phyloP scores from a whole-genome alignment of 371 early-diverging fungal genomes.

The Mortierella sp. region DNA sequence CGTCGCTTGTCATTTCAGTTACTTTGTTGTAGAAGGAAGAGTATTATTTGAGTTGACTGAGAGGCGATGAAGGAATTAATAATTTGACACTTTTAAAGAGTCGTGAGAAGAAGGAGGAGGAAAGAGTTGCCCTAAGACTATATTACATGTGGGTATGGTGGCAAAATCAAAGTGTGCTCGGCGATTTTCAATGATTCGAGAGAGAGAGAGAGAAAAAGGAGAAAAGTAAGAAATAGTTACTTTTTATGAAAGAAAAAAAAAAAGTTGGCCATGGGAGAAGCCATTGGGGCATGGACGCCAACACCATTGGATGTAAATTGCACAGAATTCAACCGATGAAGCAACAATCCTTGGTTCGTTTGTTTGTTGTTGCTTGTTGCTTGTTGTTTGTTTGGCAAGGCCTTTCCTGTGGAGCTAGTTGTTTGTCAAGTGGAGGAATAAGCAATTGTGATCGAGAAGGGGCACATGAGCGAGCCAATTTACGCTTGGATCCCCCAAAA shows the following conservation, averaged over 20 bases:
- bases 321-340: slow-evolving; percentile 7
- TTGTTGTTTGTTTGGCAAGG: no score
- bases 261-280: background rate
- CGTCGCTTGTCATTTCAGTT: background rate
- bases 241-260: background rate
- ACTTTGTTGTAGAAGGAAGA: background rate
- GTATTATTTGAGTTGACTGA: background rate
- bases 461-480: no score
- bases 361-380: background rate
- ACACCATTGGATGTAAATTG: no score
- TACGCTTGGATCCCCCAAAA: no score
- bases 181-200: background rate
- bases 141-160: background rate
- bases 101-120: background rate
- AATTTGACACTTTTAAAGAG: background rate
- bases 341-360: slow-evolving; percentile 4
- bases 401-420: no score
- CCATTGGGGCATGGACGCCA: no score
- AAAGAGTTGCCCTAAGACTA: no score
- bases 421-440: no score
- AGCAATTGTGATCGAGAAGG: no score
- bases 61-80: background rate
- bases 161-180: background rate
- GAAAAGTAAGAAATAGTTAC: background rate
- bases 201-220: background rate